phyloP scores from a whole-genome alignment of 148 eudicot species.

The Fallopia convolvulus region DNA sequence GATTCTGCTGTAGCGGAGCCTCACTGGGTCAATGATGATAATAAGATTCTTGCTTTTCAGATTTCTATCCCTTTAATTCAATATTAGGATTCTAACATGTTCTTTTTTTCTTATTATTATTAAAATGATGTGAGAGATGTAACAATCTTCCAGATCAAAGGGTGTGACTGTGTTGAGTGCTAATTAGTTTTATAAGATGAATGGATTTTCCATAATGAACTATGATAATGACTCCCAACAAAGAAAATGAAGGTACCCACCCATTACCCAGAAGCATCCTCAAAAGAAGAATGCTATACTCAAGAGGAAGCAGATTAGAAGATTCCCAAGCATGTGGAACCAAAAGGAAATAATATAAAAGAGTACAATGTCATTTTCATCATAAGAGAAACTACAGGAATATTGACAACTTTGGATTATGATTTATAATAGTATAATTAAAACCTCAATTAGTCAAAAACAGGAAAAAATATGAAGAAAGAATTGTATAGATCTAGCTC shows the following conservation, averaged over 20 bases:
- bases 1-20: too few species aligned
- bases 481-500: not conserved
- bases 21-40: too few species aligned
- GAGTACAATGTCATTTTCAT: not conserved
- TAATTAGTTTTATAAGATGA: not conserved
- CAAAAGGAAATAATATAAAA: not conserved
- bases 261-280: not conserved
- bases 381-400: not conserved
- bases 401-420: too few species aligned
- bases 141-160: not conserved
- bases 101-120: not conserved
- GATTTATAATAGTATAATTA: not conserved
- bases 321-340: constrained; percentile 5
- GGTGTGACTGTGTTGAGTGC: not conserved
- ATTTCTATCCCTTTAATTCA: too few species aligned
- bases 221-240: not conserved
- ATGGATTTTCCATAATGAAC: not conserved
- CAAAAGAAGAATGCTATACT: not conserved
- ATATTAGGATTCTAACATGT: too few species aligned
- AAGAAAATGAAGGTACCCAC: not conserved
- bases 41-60: too few species aligned
- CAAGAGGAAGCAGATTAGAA: constrained; percentile 3
- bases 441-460: not conserved
- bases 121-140: not conserved
- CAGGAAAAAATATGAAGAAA: not conserved